phyloP scores from a whole-genome alignment of 2,329 filamentous ascomycete species.

The Polychaeton citri region DNA sequence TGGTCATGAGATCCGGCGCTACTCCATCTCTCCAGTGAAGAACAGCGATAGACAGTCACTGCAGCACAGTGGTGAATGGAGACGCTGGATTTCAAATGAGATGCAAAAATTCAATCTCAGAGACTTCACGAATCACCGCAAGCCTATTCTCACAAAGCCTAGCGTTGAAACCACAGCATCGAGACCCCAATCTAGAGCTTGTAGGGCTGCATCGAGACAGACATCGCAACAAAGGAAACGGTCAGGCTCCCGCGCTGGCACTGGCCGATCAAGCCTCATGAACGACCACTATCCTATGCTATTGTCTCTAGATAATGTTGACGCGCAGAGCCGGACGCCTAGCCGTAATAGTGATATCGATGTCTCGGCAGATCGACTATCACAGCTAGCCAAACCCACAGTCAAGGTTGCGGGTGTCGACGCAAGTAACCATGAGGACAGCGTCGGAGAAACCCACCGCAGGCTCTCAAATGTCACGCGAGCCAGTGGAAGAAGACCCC shows the following conservation, averaged over 20 bases:
- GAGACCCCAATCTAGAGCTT: no score
- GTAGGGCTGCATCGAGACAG: background rate
- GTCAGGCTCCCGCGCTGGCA: background rate
- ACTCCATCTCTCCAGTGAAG: conserved; percentile 22
- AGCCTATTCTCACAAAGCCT: no score
- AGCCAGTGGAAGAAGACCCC: background rate
- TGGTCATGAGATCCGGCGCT: conserved; percentile 30
- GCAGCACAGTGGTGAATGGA: conserved; percentile 31
- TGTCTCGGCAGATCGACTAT: background rate
- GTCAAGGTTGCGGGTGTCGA: conserved; percentile 1
- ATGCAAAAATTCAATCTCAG: conserved; percentile 9
- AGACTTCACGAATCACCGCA: no score
- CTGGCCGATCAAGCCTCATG: conserved; percentile 25
- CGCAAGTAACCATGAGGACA: conserved; percentile 1
- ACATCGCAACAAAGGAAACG: background rate
- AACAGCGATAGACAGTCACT: conserved; percentile 1
- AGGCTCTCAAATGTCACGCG: no score
- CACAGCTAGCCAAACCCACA: background rate
- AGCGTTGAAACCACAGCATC: no score
- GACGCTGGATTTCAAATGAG: conserved; percentile 32
- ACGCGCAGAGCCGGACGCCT: no score
- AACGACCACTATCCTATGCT: conserved; percentile 34
- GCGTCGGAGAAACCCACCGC: background rate
- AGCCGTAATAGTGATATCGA: conserved; percentile 13
- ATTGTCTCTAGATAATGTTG: no score